Base-by-base conservation (phyloP, 768 basidiomycete species). In the Cyathus striatus region DNA sequence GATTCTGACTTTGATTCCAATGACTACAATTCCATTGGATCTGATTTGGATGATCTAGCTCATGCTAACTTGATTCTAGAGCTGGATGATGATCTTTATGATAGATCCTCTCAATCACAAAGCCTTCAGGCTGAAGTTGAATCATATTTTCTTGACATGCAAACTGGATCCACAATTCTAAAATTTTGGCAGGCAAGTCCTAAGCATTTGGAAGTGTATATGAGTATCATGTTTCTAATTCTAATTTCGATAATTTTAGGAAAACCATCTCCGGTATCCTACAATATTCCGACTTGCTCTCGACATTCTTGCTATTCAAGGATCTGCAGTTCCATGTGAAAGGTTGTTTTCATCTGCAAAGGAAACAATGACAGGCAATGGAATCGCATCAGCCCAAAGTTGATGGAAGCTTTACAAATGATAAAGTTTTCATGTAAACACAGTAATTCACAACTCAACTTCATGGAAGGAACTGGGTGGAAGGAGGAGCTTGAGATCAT, bases 301-400 rank as follows among this genome's bases (percentile, higher is more conserved):
- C 6, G 41, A 42, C 21, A 20, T 30, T 38, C 21, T 42, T 6
- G 30, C 41, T 14, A 42, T 42, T 34, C 41, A 42, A 21, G 41
- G 25, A 6, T 42, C 41, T 17, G 17, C 26, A 18, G 41, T 42
- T 9, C 41, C 41, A 38, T 42, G 41, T 42, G 41, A 42, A 20
- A n/a, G 26, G 9, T n/a, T 42, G 16, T 42, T 42, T 20, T 42
- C 41, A 7, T 42, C 41, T 30, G 30, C 30, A 17, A 34, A 16
- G 14, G 41, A 27, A 34, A 42, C 41, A 6, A 34, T 30, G 23
- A 42, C 41, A 38, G 30, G 21, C 23, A 22, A 34, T 27, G 26
- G n/a, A 42, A 34, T 34, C 30, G 41, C 6, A 42, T 42, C 25
- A 30, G n/a, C 6, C 41, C 30, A 5, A 21, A 42, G 10, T 13